Base-by-base conservation (phyloP, 306 rosid species). In the Clitoria ternatea region DNA sequence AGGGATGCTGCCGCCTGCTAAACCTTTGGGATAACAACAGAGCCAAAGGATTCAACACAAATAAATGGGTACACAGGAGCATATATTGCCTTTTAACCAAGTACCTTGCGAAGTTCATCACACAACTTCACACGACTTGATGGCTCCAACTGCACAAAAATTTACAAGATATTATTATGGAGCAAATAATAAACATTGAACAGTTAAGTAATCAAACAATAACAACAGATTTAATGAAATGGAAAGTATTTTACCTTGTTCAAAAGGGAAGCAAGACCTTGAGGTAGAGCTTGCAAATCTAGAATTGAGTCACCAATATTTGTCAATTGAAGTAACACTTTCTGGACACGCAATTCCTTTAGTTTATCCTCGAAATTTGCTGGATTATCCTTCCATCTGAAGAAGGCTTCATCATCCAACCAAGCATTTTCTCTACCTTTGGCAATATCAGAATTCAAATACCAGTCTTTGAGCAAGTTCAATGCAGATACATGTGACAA, bases 251-350 rank as follows among this genome's bases (percentile, higher is more conserved):
- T 81, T 84, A 94, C 99, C 92, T 91, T 89, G 96, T 87, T 87
- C 85, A 94, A 71, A 83, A 94, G 91, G 66, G 96, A 84, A 47
- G 97, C 88, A 74, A 94, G 90, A 74, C 97, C 97, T 77, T 84
- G 96, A 75, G 99, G 97, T 61, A 94, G 78, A 65, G 93, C 96
- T 82, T 89, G 89, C 85, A 94, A 80, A 85, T 87, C 97, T 42
- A 84, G 77, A 64, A 43, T 65, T 5, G 96, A 91, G 70, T 82
- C 85, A 18, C 96, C 92, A 63, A 94, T 87, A 62, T 64, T 80
- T 53, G 91, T 83, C 71, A 94, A 69, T 67, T 91, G 96, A 87
- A 89, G 83, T 72, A 83, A 42, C 65, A 94, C 81, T 78, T 89
- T 94, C 83, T 89, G 92, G 48, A 86, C 95, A 42, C 95, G 89